phyloP scores from a whole-genome alignment of 345 rosid species.

The Eucalyptus lansdowneana region DNA sequence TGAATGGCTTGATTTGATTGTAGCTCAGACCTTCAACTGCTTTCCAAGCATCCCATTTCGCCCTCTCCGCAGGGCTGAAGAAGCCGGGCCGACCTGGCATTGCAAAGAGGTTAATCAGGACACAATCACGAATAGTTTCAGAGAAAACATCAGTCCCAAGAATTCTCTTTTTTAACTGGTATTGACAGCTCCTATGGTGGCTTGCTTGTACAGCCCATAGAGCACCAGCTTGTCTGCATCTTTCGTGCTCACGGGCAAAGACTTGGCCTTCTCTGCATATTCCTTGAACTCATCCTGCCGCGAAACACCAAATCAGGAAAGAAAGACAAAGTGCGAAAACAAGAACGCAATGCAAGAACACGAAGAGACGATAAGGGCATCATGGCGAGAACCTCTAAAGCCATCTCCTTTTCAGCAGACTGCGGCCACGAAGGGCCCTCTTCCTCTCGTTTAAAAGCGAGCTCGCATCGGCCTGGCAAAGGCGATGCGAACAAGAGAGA shows the following conservation, averaged over 20 bases:
- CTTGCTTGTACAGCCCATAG: conserved; percentile 21
- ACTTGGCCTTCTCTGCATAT: conserved; percentile 11
- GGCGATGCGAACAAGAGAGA: background rate
- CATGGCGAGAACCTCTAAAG: background rate
- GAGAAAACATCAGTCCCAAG: background rate
- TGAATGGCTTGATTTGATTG: background rate
- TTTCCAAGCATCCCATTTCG: conserved; percentile 31
- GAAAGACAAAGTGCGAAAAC: background rate
- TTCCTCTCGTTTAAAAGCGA: background rate
- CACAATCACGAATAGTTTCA: background rate
- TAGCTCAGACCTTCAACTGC: conserved; percentile 4
- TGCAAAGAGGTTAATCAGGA: background rate
- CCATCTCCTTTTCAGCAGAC: background rate
- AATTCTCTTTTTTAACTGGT: background rate
- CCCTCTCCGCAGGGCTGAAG: conserved; percentile 10
- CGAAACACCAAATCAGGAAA: background rate
- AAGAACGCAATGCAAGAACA: background rate
- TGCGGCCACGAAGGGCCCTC: background rate
- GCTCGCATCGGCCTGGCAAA: background rate
- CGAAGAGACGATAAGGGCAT: background rate
- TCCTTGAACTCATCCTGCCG: conserved; percentile 10
- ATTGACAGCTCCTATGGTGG: conserved; percentile 8
- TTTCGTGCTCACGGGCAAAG: conserved; percentile 4
- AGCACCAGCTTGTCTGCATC: conserved; percentile 13
- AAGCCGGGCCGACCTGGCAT: conserved; percentile 7